These are phyloP conservation scores for Rosa lucieae DNA, from an alignment of 306 rosid genomes.

Conservation along the genomic window DNA sequence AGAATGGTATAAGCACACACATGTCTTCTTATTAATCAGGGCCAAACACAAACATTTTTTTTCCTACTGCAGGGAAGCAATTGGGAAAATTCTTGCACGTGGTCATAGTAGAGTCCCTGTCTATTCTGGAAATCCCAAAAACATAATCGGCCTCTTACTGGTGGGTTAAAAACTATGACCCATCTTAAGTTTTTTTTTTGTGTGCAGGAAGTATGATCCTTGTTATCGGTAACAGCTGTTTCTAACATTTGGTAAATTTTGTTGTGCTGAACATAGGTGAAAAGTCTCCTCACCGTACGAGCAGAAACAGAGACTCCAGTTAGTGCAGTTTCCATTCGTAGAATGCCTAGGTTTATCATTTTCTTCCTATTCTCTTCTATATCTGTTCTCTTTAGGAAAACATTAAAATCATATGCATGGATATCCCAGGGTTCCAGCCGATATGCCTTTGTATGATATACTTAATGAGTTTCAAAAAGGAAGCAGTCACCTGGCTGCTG, in stretches of 20 bases:
- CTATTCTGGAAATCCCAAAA: constrained; percentile 49
- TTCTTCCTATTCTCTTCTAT: neutral
- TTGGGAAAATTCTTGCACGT: constrained; percentile 61
- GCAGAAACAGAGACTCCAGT: constrained; percentile 59
- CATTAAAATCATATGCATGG: constrained; percentile 5
- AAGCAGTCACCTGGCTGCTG: constrained; percentile 95
- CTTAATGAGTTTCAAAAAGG: constrained; percentile 96
- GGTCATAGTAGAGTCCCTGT: constrained; percentile 56
- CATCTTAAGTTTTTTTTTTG: neutral
- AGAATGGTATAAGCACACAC: neutral
- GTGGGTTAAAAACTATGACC: constrained; percentile 17
- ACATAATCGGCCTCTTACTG: constrained; percentile 49
- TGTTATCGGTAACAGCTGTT: neutral
- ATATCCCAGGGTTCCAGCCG: constrained; percentile 72
- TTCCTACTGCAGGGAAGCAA: constrained; percentile 42
- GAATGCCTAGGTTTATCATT: constrained; percentile 43
- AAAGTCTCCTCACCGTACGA: constrained; percentile 55
- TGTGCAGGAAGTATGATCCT: neutral
- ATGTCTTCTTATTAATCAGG: neutral
- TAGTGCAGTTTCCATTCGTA: constrained; percentile 48
- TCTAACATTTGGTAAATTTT: neutral
- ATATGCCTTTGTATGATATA: constrained; percentile 93
- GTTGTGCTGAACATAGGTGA: constrained; percentile 40
- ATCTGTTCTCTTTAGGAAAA: neutral
- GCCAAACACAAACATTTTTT: neutral